Evolutionary conservation across 2,329 filamentous ascomycete genomes (phyloP).

Genomic region (Triangularia verruculosa): DNA sequence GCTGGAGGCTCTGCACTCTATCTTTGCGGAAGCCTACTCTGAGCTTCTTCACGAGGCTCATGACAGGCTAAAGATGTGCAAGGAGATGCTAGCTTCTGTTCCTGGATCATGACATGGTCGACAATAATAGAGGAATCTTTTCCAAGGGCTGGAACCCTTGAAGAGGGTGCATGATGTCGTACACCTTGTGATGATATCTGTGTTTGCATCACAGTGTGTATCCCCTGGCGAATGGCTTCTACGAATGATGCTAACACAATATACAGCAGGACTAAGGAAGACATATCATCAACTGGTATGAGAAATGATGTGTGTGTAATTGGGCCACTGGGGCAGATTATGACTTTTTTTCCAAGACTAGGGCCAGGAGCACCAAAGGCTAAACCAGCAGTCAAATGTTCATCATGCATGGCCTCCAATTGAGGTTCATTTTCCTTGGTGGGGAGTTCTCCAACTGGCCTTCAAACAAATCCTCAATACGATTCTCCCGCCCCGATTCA

Average conservation of each 20-base stretch:
- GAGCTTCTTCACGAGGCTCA: slow-evolving; percentile 78
- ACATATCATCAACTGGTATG: background rate
- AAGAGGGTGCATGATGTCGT: background rate
- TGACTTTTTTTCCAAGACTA: too few relatives aligned
- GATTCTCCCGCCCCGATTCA: too few relatives aligned
- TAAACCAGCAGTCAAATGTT: too few relatives aligned
- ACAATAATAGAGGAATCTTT: background rate
- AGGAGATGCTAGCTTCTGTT: slow-evolving; percentile 38
- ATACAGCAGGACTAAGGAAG: background rate
- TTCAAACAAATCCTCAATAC: too few relatives aligned
- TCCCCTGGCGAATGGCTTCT: background rate
- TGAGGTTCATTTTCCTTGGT: too few relatives aligned
- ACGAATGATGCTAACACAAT: background rate
- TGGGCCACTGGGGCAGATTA: background rate
- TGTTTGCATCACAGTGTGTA: background rate
- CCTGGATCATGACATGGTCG: background rate
- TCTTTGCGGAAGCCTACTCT: slow-evolving; percentile 47
- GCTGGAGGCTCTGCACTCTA: slow-evolving; percentile 42
- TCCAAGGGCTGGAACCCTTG: background rate
- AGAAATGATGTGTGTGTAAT: background rate
- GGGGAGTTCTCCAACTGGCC: too few relatives aligned
- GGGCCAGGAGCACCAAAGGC: too few relatives aligned
- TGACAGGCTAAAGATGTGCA: slow-evolving; percentile 66
- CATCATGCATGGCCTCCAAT: too few relatives aligned
- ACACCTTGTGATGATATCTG: background rate